Evolutionary conservation across 2,329 filamentous ascomycete species (phyloP), one percentile per base, ranked within the genome.

Genomic region (Akanthomyces dipterigenus): DNA sequence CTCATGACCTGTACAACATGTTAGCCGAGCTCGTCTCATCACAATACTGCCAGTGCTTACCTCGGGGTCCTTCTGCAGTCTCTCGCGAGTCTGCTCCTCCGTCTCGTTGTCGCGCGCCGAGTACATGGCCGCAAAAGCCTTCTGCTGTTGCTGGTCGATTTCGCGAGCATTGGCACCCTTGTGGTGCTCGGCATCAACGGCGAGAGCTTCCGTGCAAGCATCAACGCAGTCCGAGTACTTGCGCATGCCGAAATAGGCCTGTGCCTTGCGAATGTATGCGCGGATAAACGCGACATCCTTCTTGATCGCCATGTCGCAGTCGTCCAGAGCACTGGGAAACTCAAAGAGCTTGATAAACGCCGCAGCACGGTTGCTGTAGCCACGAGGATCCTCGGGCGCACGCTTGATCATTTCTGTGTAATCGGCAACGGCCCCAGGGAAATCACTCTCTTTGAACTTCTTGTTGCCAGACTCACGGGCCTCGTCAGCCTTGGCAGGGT

Each of bases 341-440:
- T 93, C 90, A 70, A 99, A 90, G 48, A 99, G 84, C 81, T 99
- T 99, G 78, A 97, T 90, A 71, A 98, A 91, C 50, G 95, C 96
- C 5, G 95, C 95, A 7, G 95, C 95, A 68, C 95, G 92, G 83
- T 99, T 99, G 73, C 90, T 96, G 83, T 95, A 99, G 48, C 95
- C 93, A 68, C 96, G 88, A 45, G 95, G 88, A 72, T 99, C 95
- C 0, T 96, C 84, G 6, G 96, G 95, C 0, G 91, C 89, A 62
- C 95, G 92, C 84, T 97, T 97, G 76, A 89, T 89, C 93, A 98
- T 97, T 80, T 99, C 95, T 1, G 82, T 86, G 80, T 99, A 99
- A 1, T 93, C 91, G 49, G 91, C 92, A 31, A 99, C 93, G 11
- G 95, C 95, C 58, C 85, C 95, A 12, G 95, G 93, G 90, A 93